Evolutionary conservation across 371 early-diverging fungal species (phyloP).

Genomic region (Saksenaea vasiformis): DNA sequence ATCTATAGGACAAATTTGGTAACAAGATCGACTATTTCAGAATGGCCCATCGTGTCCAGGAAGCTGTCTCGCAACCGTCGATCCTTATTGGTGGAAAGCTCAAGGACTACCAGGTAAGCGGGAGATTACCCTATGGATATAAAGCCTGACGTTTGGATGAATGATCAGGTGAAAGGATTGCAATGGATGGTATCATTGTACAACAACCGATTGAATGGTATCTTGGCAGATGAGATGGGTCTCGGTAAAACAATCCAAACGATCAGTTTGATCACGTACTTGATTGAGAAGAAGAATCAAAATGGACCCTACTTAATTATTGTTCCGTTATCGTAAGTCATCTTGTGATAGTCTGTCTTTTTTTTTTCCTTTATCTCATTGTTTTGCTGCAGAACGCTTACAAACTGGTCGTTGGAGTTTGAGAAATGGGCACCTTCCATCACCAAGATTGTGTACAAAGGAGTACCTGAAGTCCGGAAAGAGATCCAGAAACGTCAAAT

Average conservation of each 20-base stretch:
- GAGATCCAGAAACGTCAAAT: conserved; percentile 75
- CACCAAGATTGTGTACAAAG: conserved; percentile 89
- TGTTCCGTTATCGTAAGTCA: conserved; percentile 85
- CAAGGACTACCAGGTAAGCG: conserved; percentile 89
- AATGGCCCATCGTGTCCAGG: conserved; percentile 83
- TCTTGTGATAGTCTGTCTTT: conserved; percentile 21
- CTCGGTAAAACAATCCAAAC: conserved; percentile 98
- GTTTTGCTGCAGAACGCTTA: conserved; percentile 63
- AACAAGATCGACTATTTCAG: conserved; percentile 81
- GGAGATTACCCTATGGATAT: background rate
- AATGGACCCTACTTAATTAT: conserved; percentile 94
- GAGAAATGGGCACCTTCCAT: conserved; percentile 98
- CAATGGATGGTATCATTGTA: conserved; percentile 99
- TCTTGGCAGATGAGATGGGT: conserved; percentile 99
- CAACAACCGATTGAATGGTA: conserved; percentile 96
- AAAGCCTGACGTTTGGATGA: background rate
- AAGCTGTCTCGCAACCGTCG: conserved; percentile 78
- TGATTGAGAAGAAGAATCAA: conserved; percentile 90
- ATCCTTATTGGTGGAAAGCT: conserved; percentile 87
- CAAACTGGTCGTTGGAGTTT: conserved; percentile 98
- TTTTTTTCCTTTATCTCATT: background rate
- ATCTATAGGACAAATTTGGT: conserved; percentile 37
- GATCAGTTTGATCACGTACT: conserved; percentile 92
- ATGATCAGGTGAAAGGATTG: conserved; percentile 81
- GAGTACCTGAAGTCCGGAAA: conserved; percentile 76